Base-by-base conservation (phyloP, 1,139 yeast species). In the Nakaseomyces nivariensis region DNA sequence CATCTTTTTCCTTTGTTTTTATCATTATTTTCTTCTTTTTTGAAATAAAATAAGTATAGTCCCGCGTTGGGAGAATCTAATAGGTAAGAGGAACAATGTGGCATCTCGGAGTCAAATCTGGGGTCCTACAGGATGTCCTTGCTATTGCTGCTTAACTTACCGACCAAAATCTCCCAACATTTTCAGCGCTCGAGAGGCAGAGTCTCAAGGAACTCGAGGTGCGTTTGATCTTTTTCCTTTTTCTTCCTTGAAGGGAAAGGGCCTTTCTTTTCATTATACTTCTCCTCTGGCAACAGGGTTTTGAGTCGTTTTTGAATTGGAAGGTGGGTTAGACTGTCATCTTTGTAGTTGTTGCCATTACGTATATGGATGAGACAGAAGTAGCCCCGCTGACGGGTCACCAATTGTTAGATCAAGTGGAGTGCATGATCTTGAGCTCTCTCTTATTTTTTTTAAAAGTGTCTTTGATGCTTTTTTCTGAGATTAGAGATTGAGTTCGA, bases 381-480 rank as follows among this genome's bases (percentile, higher is more conserved):
- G 73, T 60, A 69, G 86, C 89, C 85, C 89, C 85, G 87, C 78
- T 85, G 88, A 83, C 88, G 78, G 84, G 80, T 80, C 80, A 82
- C 46, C 49, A 48, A 37, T 38, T 49, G 51, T 70, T 77, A 71
- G 83, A 67, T 63, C 66, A 77, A 76, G 80, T 63, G 58, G 62
- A 52, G 53, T 56, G 67, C 66, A 58, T 58, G 81, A 76, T 68
- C 79, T 83, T 80, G 89, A 83, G 81, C 77, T 82, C 86, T 75
- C 75, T 62, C 48, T 54, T 46, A 8, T 29, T 29, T 29, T 8
- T 29, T 29, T 7, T 7, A 29, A 17, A 17, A 17, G 22, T 17
- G 22, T 17, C 22, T 17, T 17, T 17, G 22, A 17, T 17, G 22
- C 22, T 17, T 17, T 17, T 17, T 17, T 17, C 22, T 17, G 22